Conservation (phyloP, 2,329 filamentous ascomycete species). For the Diplodia sapinea region DNA sequence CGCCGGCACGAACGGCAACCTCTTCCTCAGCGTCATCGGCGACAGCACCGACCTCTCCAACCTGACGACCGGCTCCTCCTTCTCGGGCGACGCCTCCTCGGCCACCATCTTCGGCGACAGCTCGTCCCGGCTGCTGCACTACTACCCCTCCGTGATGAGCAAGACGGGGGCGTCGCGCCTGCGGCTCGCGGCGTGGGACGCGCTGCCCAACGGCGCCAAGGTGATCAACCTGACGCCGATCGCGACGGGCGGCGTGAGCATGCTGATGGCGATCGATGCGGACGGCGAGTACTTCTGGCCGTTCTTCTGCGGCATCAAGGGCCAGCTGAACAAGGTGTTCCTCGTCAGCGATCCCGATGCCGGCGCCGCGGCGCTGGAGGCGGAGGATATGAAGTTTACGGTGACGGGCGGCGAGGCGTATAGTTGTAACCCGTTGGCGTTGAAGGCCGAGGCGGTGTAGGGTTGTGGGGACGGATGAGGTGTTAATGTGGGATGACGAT, state of each 20-base stretch:
- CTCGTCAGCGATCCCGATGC: constrained; percentile 29
- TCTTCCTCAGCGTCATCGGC: constrained; percentile 19
- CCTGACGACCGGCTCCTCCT: not conserved
- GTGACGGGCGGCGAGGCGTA: constrained; percentile 34
- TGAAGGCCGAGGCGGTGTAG: not conserved
- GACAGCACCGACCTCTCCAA: constrained; percentile 30
- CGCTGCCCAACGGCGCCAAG: constrained; percentile 30
- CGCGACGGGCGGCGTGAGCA: not conserved
- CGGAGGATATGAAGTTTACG: constrained; percentile 30
- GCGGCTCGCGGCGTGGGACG: constrained; percentile 33
- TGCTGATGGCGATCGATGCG: constrained; percentile 31
- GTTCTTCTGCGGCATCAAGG: constrained; percentile 32
- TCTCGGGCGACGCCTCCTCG: constrained; percentile 6
- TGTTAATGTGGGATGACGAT: no score
- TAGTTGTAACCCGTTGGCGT: constrained; percentile 31
- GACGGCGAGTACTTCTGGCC: constrained; percentile 33
- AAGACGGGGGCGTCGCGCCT: constrained; percentile 32
- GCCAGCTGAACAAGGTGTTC: constrained; percentile 33
- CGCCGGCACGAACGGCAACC: constrained; percentile 11
- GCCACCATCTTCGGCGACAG: constrained; percentile 26
- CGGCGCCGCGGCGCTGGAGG: constrained; percentile 13
- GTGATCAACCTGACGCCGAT: constrained; percentile 32
- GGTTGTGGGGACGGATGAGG: no score
- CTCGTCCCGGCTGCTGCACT: constrained; percentile 21
- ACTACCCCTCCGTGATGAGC: constrained; percentile 32